Percentiles rank a stretch among this genome's conserved stretches.
These are phyloP conservation scores for Dactylonectria estremocensis DNA, from an alignment of 2,329 filamentous ascomycete species.

Conservation along the genomic window DNA sequence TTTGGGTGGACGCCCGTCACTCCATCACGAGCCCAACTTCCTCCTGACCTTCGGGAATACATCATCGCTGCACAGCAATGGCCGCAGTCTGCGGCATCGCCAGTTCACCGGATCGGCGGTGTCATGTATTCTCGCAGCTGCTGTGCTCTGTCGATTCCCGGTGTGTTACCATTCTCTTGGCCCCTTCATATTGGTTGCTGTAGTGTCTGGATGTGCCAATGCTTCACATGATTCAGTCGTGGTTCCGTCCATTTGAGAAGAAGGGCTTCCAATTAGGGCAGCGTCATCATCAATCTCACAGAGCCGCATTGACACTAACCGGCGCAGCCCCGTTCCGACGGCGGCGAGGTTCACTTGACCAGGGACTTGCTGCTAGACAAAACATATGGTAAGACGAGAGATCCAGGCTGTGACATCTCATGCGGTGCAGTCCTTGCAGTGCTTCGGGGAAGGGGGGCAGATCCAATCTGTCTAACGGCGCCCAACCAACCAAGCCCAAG, in stretches of 20 bases:
- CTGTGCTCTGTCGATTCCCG: conserved; percentile 9
- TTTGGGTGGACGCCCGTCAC: neutral
- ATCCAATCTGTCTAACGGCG: conserved; percentile 12
- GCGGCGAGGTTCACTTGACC: neutral
- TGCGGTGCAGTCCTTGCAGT: neutral
- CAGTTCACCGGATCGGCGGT: conserved; percentile 24
- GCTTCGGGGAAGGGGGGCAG: neutral
- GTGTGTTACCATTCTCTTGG: conserved; percentile 8
- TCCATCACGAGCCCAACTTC: conserved; percentile 9
- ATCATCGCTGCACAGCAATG: conserved; percentile 22
- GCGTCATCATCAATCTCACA: neutral
- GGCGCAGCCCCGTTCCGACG: neutral
- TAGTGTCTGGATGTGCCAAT: neutral
- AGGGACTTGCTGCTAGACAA: neutral
- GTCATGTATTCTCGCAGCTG: conserved; percentile 9
- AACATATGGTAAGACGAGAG: neutral
- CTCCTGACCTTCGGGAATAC: conserved; percentile 9
- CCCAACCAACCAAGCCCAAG: conserved; percentile 27
- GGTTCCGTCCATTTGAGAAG: neutral
- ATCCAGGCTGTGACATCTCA: neutral
- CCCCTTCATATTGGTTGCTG: neutral
- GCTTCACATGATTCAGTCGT: conserved; percentile 5
- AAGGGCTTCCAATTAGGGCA: neutral
- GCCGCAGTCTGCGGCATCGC: conserved; percentile 12
- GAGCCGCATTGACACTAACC: conserved; percentile 19